Evolutionary conservation across 1,139 yeast genomes (phyloP), one percentile per base, ranked within the genome.

Genomic region (Candida labiduridarum): DNA sequence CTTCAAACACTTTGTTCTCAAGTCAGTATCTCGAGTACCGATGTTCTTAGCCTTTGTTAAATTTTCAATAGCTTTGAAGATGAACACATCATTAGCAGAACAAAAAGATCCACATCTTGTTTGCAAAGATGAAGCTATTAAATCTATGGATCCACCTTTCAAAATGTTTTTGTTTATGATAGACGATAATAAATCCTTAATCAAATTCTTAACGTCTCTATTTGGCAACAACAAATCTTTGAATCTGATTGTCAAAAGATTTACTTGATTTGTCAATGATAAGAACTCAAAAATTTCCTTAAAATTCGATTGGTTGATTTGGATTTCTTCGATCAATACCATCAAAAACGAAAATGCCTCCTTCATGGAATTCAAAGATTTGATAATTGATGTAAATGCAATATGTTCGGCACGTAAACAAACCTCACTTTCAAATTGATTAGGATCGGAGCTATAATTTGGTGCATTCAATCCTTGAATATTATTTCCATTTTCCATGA

Each of bases 61-160:
- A 63, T 88, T 90, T 65, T 95, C 99, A 59, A 91, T 84, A 0
- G 98, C 99, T 68, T 94, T 89, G 74, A 92, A 95, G 22, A 95
- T 89, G 53, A 91, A 79, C 30, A 94, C 97, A 68, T 95, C 99
- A 59, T 89, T 90, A 10, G 96, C 84, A 0, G 97, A 90, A 63
- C 98, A 95, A 68, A 91, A 95, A 1, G 96, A 86, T 1, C 96
- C 96, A 73, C 99, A 95, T 56, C 96, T 85, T 49, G 89, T 95
- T 67, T 94, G 97, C 48, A 95, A 74, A 1, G 95, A 85, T 31
- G 86, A 83, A 1, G 98, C 96, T 50, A 94, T 90, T 48, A 87
- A 78, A 63, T 94, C 99, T 47, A 95, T 94, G 0, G 96, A 87
- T 2, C 91, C 95, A n/a, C 99, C 99, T 59, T 89, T 84, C 43